These are phyloP conservation scores for Fagus crenata DNA, from an alignment of 306 rosid species.

Conservation along the genomic window DNA sequence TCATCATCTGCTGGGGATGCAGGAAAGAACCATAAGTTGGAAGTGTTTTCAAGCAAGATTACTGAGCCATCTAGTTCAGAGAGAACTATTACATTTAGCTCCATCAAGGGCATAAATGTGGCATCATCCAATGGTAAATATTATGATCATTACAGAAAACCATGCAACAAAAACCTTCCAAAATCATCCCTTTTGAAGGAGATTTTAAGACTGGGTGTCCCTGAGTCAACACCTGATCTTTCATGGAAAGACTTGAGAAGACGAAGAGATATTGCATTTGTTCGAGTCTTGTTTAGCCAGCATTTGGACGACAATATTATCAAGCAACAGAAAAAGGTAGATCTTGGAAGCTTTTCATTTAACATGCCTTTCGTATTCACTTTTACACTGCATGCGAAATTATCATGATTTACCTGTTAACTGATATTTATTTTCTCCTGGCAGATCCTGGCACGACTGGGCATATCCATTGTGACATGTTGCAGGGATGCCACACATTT, in stretches of 20 bases:
- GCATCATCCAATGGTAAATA: slow-evolving; percentile 27
- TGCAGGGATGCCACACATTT: slow-evolving; percentile 87
- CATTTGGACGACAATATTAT: slow-evolving; percentile 69
- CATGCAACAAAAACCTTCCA: slow-evolving; percentile 40
- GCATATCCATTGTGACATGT: slow-evolving; percentile 54
- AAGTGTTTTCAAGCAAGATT: slow-evolving; percentile 24
- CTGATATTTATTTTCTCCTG: slow-evolving; percentile 31
- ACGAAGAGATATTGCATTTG: slow-evolving; percentile 64
- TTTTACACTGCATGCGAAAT: slow-evolving; percentile 25
- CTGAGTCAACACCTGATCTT: slow-evolving; percentile 30
- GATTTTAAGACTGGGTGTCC: slow-evolving; percentile 49
- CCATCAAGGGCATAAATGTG: slow-evolving; percentile 26
- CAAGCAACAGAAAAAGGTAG: slow-evolving; percentile 85
- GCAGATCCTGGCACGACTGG: slow-evolving; percentile 68
- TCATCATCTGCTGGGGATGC: slow-evolving; percentile 36
- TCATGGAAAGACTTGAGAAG: slow-evolving; percentile 55
- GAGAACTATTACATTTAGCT: slow-evolving; percentile 18
- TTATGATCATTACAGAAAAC: slow-evolving; percentile 33
- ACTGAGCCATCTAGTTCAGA: slow-evolving; percentile 30
- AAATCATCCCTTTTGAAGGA: slow-evolving; percentile 51
- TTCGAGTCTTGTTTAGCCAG: slow-evolving; percentile 79
- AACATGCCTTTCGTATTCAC: slow-evolving; percentile 3
- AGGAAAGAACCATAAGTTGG: slow-evolving; percentile 3
- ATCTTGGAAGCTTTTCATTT: slow-evolving; percentile 7
- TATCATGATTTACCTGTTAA: slow-evolving; percentile 3